Percentiles rank a stretch among this genome's conserved stretches.
phyloP scores from a whole-genome alignment of 352 stramenopile species.

The Pythium dissimile region DNA sequence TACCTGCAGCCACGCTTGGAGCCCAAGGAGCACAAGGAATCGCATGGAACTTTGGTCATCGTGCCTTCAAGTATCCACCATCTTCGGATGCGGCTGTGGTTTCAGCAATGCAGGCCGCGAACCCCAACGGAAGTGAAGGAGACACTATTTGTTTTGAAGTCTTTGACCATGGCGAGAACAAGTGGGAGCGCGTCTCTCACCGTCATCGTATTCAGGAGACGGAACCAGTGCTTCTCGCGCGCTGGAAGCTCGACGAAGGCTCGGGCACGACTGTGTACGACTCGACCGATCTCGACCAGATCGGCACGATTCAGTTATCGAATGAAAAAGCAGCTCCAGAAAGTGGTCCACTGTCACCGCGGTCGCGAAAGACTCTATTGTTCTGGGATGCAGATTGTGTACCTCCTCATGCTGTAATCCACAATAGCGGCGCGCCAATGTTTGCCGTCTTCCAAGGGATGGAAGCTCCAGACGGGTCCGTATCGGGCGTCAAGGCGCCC shows the following conservation, averaged over 20 bases:
- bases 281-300: conserved; percentile 29
- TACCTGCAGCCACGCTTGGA: conserved; percentile 36
- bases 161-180: conserved; percentile 43
- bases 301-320: conserved; percentile 2
- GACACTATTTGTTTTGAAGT: conserved; percentile 44
- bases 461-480: neutral
- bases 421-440: neutral
- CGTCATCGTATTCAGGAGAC: conserved; percentile 62
- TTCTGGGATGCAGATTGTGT: conserved; percentile 21
- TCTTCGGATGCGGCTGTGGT: conserved; percentile 15
- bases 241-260: conserved; percentile 67
- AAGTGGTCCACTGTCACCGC: conserved; percentile 4
- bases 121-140: conserved; percentile 19
- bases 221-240: conserved; percentile 39
- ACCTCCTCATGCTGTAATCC: conserved; percentile 2
- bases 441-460: neutral
- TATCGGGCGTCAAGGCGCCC: neutral
- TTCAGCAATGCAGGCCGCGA: conserved; percentile 33
- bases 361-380: neutral
- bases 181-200: conserved; percentile 56
- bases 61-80: conserved; percentile 48
- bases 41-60: conserved; percentile 72
- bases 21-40: conserved; percentile 55
- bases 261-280: conserved; percentile 34
- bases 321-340: neutral